Evolutionary conservation across 129 eudicot species (phyloP), one percentile per base, ranked within the genome.

Genomic region (Scalesia atractyloides): DNA sequence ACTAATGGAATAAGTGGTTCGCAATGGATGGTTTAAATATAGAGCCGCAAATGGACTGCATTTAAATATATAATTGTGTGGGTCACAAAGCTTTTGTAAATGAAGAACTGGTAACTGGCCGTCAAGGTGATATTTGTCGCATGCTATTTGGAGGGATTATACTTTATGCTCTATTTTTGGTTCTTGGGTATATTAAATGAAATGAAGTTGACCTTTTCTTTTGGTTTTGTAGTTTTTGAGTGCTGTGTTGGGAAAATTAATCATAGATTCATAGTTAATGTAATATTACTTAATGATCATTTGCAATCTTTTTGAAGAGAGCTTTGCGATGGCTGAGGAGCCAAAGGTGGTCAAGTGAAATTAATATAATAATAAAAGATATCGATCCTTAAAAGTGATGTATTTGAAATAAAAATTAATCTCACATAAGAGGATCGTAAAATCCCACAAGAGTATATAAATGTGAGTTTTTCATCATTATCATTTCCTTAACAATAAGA

Each of bases 1-100:
- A 72, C 80, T 76, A 68, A 70, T 20, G 80, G 60, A 61, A 75
- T 72, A 75, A 75, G 74, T 83, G 79, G 71, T 79, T 56, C 39
- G 34, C 57, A 79, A 79, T 64, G 76, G 76, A 73, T 81, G 87
- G 81, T 73, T 80, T 46, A 69, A 65, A 73, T 73, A 66, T 36
- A 66, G 66, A 82, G 83, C 86, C 81, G 80, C 80, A 82, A 82
- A 77, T 84, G 75, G 82, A 81, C 82, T 52, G 68, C 65, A 76
- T 54, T 70, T 60, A 20, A 70, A 50, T 74, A 73, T 74, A 70
- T n/a, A 33, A 39, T 16, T 51, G 41, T 19, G 5, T 39, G 79
- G 84, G 54, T 56, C 79, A 60, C 68, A 53, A 58, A 37, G 71
- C 73, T 22, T 63, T 76, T 48, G 24, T 41, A 12, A 70, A n/a